Evolutionary conservation across 2,329 filamentous ascomycete genomes (phyloP).

Genomic region (Phialophora chinensis): DNA sequence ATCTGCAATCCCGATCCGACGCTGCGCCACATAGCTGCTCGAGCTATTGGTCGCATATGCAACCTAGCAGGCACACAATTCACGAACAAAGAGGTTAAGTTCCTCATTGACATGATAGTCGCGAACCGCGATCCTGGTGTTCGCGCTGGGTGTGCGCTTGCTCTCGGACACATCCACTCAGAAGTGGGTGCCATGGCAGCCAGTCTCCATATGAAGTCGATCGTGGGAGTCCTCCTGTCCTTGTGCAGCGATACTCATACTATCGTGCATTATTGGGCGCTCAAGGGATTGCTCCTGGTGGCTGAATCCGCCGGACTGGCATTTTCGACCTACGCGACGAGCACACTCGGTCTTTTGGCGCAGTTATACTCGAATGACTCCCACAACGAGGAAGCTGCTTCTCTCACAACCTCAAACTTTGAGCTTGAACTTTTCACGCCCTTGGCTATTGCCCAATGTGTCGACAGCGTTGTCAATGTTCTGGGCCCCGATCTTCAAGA

Average conservation of each 20-base stretch:
- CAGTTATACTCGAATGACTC: constrained; percentile 91
- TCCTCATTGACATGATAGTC: constrained; percentile 91
- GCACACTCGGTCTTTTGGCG: constrained; percentile 89
- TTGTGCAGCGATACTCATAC: constrained; percentile 94
- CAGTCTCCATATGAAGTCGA: constrained; percentile 93
- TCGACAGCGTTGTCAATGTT: constrained; percentile 96
- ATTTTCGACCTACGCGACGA: constrained; percentile 87
- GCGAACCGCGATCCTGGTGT: constrained; percentile 91
- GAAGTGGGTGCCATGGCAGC: constrained; percentile 98
- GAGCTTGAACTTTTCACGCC: constrained; percentile 84
- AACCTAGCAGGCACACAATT: constrained; percentile 83
- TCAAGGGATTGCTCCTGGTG: constrained; percentile 84
- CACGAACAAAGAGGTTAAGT: constrained; percentile 88
- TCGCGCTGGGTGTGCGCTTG: constrained; percentile 91
- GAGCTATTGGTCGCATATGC: constrained; percentile 84
- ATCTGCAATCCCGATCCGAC: constrained; percentile 84
- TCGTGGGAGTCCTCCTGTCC: constrained; percentile 97
- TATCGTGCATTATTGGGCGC: constrained; percentile 92
- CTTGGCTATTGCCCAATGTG: constrained; percentile 81
- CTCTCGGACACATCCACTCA: constrained; percentile 89
- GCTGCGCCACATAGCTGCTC: constrained; percentile 82
- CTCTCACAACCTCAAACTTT: constrained; percentile 84
- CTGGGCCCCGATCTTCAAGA: constrained; percentile 95
- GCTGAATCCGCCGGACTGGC: constrained; percentile 91
- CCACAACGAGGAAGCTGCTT: constrained; percentile 82